A percentile compares a stretch with the other conserved stretches of the same genome.
These are phyloP conservation scores for Spizellomyces sp. DNA, from an alignment of 192 early-diverging fungal genomes.

Conservation along the genomic window DNA sequence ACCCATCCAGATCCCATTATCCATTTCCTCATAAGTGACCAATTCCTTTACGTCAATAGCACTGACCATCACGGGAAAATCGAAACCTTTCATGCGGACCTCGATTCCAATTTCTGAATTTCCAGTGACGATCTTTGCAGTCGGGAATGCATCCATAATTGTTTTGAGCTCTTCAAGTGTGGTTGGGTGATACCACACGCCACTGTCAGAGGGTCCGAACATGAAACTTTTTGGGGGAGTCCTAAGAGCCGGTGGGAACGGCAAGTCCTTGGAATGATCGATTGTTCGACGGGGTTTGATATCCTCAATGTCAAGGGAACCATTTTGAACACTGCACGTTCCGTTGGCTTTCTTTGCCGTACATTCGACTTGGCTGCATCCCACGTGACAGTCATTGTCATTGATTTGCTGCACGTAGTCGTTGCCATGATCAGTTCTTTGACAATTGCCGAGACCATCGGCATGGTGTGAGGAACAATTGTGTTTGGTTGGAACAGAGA, in stretches of 20 bases:
- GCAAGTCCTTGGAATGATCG: slow-evolving; percentile 16
- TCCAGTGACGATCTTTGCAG: slow-evolving; percentile 77
- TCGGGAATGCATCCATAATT: slow-evolving; percentile 52
- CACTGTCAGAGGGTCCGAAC: slow-evolving; percentile 52
- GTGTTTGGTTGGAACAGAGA: slow-evolving; percentile 9
- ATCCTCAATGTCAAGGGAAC: slow-evolving; percentile 42
- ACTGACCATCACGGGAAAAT: slow-evolving; percentile 67
- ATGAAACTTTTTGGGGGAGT: slow-evolving; percentile 32
- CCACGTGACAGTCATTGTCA: slow-evolving; percentile 25
- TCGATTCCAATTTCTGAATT: slow-evolving; percentile 86
- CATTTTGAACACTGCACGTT: slow-evolving; percentile 25
- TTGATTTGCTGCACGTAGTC: too few relatives aligned
- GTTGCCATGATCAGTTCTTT: background rate
- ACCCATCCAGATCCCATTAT: slow-evolving; percentile 47
- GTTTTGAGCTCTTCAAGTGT: slow-evolving; percentile 29
- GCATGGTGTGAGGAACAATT: background rate
- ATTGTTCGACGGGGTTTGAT: slow-evolving; percentile 7
- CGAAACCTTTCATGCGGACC: slow-evolving; percentile 70
- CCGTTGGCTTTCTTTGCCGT: slow-evolving; percentile 27
- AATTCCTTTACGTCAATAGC: slow-evolving; percentile 73
- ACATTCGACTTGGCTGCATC: slow-evolving; percentile 19
- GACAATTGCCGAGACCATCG: background rate
- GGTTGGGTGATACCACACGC: slow-evolving; percentile 57
- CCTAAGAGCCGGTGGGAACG: slow-evolving; percentile 36
- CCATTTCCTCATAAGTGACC: slow-evolving; percentile 43